A percentile compares a stretch with the other conserved stretches of the same genome.
phyloP scores from a whole-genome alignment of 2,329 filamentous ascomycete species.

The Alternaria viburni region DNA sequence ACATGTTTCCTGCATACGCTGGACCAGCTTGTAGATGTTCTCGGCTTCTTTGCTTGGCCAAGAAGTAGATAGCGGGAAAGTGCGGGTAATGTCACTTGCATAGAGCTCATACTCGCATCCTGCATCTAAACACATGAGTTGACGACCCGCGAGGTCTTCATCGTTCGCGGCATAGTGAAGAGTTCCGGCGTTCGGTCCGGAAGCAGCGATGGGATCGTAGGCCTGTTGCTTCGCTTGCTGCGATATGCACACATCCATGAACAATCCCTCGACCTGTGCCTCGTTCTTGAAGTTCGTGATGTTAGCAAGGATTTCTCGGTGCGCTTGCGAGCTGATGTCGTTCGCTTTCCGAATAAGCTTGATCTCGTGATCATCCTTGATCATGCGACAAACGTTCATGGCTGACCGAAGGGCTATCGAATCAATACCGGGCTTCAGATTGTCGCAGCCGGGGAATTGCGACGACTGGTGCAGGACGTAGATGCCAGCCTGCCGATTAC shows the following conservation, averaged over 20 bases:
- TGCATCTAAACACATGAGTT: slow-evolving; percentile 84
- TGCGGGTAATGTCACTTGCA: slow-evolving; percentile 87
- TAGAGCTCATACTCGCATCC: slow-evolving; percentile 87
- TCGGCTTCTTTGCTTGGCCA: slow-evolving; percentile 72
- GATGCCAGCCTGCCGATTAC: slow-evolving; percentile 25
- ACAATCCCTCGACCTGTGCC: slow-evolving; percentile 80
- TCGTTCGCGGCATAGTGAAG: slow-evolving; percentile 88
- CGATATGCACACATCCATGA: slow-evolving; percentile 74
- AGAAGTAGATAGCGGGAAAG: slow-evolving; percentile 75
- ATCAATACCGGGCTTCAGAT: slow-evolving; percentile 23
- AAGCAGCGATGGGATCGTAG: slow-evolving; percentile 87
- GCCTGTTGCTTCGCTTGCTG: slow-evolving; percentile 78
- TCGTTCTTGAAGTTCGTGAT: slow-evolving; percentile 74
- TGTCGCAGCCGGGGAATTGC: slow-evolving; percentile 18
- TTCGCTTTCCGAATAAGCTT: slow-evolving; percentile 81
- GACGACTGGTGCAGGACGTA: slow-evolving; percentile 47
- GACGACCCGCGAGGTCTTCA: slow-evolving; percentile 69
- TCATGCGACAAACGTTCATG: slow-evolving; percentile 78
- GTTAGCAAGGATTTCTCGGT: slow-evolving; percentile 71
- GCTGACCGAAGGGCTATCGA: slow-evolving; percentile 65
- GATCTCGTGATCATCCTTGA: slow-evolving; percentile 86
- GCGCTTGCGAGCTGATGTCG: slow-evolving; percentile 77
- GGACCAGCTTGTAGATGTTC: slow-evolving; percentile 77
- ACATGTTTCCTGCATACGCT: slow-evolving; percentile 79
- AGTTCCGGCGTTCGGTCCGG: slow-evolving; percentile 80